These are phyloP conservation scores for Calocybe cyanea DNA, from an alignment of 768 basidiomycete species.

Conservation along the genomic window DNA sequence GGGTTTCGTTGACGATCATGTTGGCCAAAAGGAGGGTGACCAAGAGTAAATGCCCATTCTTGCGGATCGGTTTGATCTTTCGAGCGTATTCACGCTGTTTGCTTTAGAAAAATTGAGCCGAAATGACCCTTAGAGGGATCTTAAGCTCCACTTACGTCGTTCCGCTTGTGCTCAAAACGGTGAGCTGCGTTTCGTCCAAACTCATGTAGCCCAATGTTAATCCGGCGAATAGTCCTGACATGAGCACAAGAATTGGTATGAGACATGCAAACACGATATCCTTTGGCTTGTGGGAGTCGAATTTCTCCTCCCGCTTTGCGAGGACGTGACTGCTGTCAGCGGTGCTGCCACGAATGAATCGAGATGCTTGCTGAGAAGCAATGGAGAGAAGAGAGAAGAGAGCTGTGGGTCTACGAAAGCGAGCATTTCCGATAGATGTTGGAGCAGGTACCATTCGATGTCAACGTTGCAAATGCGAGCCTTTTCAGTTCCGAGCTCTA, in stretches of 20 bases:
- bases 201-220: conserved; percentile 91
- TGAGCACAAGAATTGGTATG: conserved; percentile 79
- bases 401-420: conserved; percentile 37
- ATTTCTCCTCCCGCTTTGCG: conserved; percentile 23
- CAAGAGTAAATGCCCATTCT: conserved; percentile 78
- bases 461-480: conserved; percentile 7
- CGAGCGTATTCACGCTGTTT: conserved; percentile 77
- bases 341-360: conserved; percentile 25
- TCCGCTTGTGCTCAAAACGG: conserved; percentile 81
- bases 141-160: conserved; percentile 69
- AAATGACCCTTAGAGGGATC: neutral
- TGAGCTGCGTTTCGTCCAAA: conserved; percentile 88
- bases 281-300: conserved; percentile 27
- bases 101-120: conserved; percentile 32
- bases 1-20: conserved; percentile 89
- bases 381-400: conserved; percentile 41
- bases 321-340: conserved; percentile 9
- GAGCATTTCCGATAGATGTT: conserved; percentile 26
- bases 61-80: conserved; percentile 82
- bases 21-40: conserved; percentile 83
- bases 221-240: conserved; percentile 88
- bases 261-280: conserved; percentile 46
- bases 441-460: conserved; percentile 45
- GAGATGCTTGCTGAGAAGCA: conserved; percentile 41
- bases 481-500: too few relatives aligned